Evolutionary conservation across 176 grass and related monocot genomes (phyloP), one percentile per base, ranked within the genome.

Genomic region (Thinopyrum elongatum): DNA sequence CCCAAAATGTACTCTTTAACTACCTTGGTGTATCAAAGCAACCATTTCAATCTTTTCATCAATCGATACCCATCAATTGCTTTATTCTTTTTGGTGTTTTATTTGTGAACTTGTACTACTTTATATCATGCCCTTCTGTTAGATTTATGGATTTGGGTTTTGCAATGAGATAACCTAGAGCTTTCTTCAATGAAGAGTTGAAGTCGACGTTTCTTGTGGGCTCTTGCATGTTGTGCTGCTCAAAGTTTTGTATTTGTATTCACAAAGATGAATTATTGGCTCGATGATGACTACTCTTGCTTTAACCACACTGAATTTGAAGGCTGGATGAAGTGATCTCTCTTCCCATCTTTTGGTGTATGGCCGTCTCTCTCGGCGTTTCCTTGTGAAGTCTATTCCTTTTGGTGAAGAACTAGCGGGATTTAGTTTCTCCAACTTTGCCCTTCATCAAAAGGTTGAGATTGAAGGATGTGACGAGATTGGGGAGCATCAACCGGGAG

Each of bases 251-350:
- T 10, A 60, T 5, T n/a, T 13, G 23, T 10, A 60, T 35, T 39
- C 38, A 29, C 2, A 8, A 65, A 25, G 33, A 38, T 1, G 0
- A 57, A 14, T 44, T 80, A 21, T 55, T 67, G 67, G 87, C 76
- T 84, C 60, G 25, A 84, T 84, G 75, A 89, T 57, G 81, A 72
- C 16, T 84, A 51, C 41, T 80, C 6, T 66, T 85, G 67, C 76
- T 80, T 85, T 89, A 85, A 85, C 87, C 87, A 89, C 76, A 80
- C 76, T 12, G 81, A 85, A 81, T 34, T 31, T 41, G 41, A 58
- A 74, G 82, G 3, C 76, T 7, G 13, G 76, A 79, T 23, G 31
- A 77, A 31, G 41, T 31, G 23, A 26, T 26, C 3, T 65, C 61
- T 58, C 13, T 3, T 36, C 36, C 41, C 4, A 15, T 80, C 42